Base-by-base conservation (phyloP, 495 filamentous ascomycete genomes). In the Lophiostoma macrostomum region DNA sequence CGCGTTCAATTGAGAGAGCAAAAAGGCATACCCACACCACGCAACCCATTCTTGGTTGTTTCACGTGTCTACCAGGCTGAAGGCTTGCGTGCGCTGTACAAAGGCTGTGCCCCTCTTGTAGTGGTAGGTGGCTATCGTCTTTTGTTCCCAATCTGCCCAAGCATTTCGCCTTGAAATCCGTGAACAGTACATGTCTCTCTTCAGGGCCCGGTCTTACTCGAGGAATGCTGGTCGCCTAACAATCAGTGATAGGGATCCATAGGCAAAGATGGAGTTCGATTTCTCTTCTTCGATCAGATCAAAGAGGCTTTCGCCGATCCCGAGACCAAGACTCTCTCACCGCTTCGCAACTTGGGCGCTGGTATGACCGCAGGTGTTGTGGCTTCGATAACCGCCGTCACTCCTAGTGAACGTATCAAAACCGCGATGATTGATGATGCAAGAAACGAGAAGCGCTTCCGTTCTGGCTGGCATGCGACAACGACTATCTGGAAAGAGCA, bases 401-500 rank as follows among this genome's bases (percentile, higher is more conserved):
- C 83, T 19, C 83, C 83, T 0, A 81, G 78, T 0, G 82, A 86
- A 64, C 70, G 82, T 39, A 79, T 87, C 62, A 87, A 87, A 58
- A 86, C 83, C 0, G 83, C 83, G 2, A 59, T 86, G 56, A 86
- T 86, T 36, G 83, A 87, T 58, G 83, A 87, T 60, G 82, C 83
- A 3, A 67, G 79, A 16, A 69, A 61, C 1, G 60, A 65, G 18
- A 73, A 72, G 25, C 70, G 77, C 24, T 85, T 81, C 61, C 69
- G 60, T 2, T 78, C 73, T 0, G 67, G 73, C 0, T 12, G 69
- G 10, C 81, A 87, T 54, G 80, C 78, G 19, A 66, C 78, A 3
- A 43, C 55, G 1, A 47, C 72, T 0, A 71, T 87, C 12, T 64
- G 75, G 36, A 63, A 63, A 4, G 73, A 77, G 28, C 69, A 79